Base-by-base conservation (phyloP, 805 yeast species). In the Brettanomyces nanus region DNA sequence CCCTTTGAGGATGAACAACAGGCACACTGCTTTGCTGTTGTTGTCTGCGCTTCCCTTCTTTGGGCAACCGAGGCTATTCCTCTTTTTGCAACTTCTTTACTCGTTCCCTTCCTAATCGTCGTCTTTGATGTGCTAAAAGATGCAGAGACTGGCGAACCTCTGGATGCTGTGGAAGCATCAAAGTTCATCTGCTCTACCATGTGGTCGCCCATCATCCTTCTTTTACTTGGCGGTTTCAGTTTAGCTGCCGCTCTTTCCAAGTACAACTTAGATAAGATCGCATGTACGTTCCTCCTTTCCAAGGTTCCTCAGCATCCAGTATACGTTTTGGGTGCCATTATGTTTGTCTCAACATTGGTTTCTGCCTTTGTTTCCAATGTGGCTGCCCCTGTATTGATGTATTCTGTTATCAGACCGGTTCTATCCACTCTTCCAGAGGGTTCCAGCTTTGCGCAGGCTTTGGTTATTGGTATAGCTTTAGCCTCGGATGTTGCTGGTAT, bases 11-110 rank as follows among this genome's bases (percentile, higher is more conserved):
- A 75, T 46, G 65, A 61, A 5, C 84, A 81, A 47, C 83, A 80
- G 52, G 70, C 63, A 43, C 77, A 86, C 51, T 86, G 98, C 61
- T 71, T 90, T 54, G 95, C 97, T 0, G 65, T 90, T 4, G 68
- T 92, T 33, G 69, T 83, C 3, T 75, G 85, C 48, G 80, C 95
- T 1, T 87, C 97, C 0, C 54, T 89, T 35, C 64, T 89, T 19
- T 90, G 97, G 98, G 97, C 97, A 0, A 85, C 97, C 9, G 98
- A 90, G 54, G 76, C 95, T 0, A 76, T 90, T 45, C 97, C 97
- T 5, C 65, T 90, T 31, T 92, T 85, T 60, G 94, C 83, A 13
- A 90, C 98, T 2, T 81, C 97, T 0, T 58, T 90, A 40, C 51
- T 85, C 27, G 74, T 92, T 15, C 98, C 98, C 1, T 64, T 90